Evolutionary conservation across 441 rosid genomes (phyloP).

Genomic region (Pelargonium cotyledonis): DNA sequence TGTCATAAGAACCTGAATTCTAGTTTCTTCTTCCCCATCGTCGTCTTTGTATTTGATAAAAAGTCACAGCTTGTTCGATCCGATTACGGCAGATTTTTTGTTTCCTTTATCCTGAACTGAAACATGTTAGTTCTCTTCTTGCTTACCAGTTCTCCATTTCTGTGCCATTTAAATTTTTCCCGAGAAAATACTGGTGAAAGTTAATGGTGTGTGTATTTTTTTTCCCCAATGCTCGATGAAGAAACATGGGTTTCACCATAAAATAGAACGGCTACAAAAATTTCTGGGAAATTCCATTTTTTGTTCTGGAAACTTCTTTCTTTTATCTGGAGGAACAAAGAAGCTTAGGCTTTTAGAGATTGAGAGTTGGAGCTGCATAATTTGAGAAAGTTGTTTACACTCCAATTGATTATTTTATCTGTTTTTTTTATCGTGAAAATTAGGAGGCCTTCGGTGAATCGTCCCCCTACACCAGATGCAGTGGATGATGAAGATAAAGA

Average conservation of each 20-base stretch:
- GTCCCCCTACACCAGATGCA: constrained; percentile 67
- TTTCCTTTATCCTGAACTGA: background rate
- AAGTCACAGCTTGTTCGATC: constrained; percentile 4
- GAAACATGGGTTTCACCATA: background rate
- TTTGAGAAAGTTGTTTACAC: too few relatives aligned
- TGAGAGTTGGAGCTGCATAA: too few relatives aligned
- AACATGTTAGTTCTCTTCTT: background rate
- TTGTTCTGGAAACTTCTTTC: too few relatives aligned
- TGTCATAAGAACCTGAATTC: background rate
- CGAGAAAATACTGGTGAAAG: background rate
- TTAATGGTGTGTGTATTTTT: too few relatives aligned
- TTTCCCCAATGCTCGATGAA: background rate
- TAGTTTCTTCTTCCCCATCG: background rate
- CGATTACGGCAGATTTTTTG: background rate
- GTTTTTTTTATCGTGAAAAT: constrained; percentile 15
- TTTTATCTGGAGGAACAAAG: too few relatives aligned
- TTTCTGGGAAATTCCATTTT: too few relatives aligned
- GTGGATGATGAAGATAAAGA: constrained; percentile 37
- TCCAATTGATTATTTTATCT: background rate
- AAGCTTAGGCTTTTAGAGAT: too few relatives aligned
- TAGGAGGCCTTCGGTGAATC: constrained; percentile 69
- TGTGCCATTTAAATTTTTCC: background rate
- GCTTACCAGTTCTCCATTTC: too few relatives aligned
- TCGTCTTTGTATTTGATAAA: background rate
- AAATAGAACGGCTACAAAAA: background rate